Conservation (phyloP, 768 basidiomycete species). For the Steccherinum ochraceum region DNA sequence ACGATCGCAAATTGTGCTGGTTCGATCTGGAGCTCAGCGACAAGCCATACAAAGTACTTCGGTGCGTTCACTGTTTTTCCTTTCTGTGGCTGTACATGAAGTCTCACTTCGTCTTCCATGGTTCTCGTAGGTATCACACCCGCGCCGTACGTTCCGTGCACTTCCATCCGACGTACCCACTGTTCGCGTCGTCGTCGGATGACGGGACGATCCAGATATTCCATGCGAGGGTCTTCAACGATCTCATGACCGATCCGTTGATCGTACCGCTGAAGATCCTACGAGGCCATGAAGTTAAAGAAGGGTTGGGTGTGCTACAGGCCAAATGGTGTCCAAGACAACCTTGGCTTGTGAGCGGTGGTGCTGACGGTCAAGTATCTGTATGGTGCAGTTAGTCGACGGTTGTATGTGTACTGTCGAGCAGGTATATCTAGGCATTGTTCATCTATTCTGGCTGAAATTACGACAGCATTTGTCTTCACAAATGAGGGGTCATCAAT, state of each 20-base stretch:
- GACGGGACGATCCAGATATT: slow-evolving; percentile 97
- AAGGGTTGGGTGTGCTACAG: slow-evolving; percentile 88
- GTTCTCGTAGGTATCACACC: slow-evolving; percentile 70
- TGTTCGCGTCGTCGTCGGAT: slow-evolving; percentile 95
- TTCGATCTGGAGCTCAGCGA: slow-evolving; percentile 96
- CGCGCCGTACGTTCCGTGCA: slow-evolving; percentile 89
- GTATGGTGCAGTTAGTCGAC: slow-evolving; percentile 75
- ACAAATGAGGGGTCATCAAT: not conserved
- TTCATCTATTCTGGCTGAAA: not conserved
- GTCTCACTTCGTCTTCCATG: not conserved
- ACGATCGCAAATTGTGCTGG: slow-evolving; percentile 97
- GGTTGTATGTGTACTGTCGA: not conserved
- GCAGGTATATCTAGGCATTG: too few relatives aligned
- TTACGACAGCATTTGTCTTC: not conserved
- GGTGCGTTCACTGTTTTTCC: slow-evolving; percentile 41
- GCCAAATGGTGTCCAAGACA: slow-evolving; percentile 83
- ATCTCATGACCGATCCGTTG: slow-evolving; percentile 94
- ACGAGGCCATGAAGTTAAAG: slow-evolving; percentile 79
- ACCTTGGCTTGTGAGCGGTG: slow-evolving; percentile 90
- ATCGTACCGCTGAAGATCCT: slow-evolving; percentile 98
- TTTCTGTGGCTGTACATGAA: not conserved
- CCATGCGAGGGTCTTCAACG: slow-evolving; percentile 91
- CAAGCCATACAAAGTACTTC: slow-evolving; percentile 94
- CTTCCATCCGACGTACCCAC: slow-evolving; percentile 91
- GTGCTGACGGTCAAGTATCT: slow-evolving; percentile 83